Base-by-base conservation (phyloP, 768 basidiomycete genomes). In the Pleurotus sapidus region DNA sequence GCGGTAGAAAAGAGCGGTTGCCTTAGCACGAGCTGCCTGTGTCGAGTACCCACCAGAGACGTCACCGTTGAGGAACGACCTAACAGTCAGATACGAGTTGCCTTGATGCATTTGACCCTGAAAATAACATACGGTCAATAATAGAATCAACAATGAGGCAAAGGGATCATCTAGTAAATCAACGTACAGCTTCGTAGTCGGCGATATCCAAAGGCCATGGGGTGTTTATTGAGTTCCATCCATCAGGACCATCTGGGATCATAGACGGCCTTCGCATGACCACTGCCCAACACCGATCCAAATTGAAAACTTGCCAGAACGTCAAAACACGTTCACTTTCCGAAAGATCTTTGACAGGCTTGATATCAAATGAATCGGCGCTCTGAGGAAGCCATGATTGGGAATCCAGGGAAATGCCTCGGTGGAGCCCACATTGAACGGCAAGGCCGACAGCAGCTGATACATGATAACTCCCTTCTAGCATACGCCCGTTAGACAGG, bases 251-350 rank as follows among this genome's bases (percentile, higher is more conserved):
- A 61, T 92, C 89, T 14, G 84, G 81, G 42, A 92, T 83, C 42
- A 84, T 75, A 8, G 77, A 73, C 4, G 89, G 88, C 59, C 86
- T 86, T 27, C 83, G 85, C 5, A 91, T 77, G 8, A 84, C 81
- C 4, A 87, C 84, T 18, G 89, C 89, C 88, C 89, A 91, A 65
- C 88, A 90, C 27, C 86, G 82, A 69, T 93, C 91, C 61, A 92
- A 74, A 63, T 84, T 83, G 70, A 85, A 93, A 9, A 89, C 88
- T 66, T 91, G 88, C 91, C 91, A 93, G 63, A 93, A 93, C 0
- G 89, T 79, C 39, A 86, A 69, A 56, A 91, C 84, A 42, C 88
- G 77, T 65, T 91, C 88, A 47, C 86, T 87, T 46, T 86, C 84
- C 61, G 84, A 83, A 48, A 86, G 68, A 40, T 79, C 72, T 65